Evolutionary conservation across 2,329 filamentous ascomycete species (phyloP), one percentile per base, ranked within the genome.

Genomic region (Pseudogymnoascus sp.): DNA sequence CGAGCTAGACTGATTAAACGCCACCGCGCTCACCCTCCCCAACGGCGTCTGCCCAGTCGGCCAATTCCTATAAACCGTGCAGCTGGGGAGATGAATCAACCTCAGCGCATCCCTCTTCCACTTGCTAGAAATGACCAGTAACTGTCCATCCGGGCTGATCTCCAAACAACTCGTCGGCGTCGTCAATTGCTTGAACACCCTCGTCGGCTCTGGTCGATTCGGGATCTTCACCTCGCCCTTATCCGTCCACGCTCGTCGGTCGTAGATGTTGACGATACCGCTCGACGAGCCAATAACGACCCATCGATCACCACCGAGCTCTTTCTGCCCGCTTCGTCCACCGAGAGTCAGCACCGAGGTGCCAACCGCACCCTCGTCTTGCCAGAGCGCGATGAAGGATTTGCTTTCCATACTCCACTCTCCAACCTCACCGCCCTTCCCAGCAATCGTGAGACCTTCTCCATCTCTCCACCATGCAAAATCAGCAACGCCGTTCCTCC

Each of bases 1-100:
- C 70, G 89, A 83, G 65, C 86, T 89, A 66, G 82, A 80, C 5
- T 78, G 80, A 18, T 83, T 83, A 73, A 91, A 89, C 2, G 89
- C 87, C 65, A 92, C 84, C 0, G 86, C 81, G 1, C 90, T 90
- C 68, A 97, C 87, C 64, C 91, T 83, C 0, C 95, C 95, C 66
- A 99, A 77, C 0, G 93, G 92, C 63, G 95, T 99, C 74, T 89
- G 88, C 67, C 87, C 85, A 62, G 93, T 99, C 23, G 95, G 95
- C 95, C 95, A 99, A 76, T 99, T 99, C 71, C 88, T 87, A 81
- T 95, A 99, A 18, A 97, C 91, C 1, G 92, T 96, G 75, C 92
- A 96, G 69, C 85, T 93, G 0, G 93, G 93, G 69, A 99, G 78
- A 75, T 99, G 95, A 34, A 93, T 91, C 68, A 99, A 78, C 71